Evolutionary conservation across 768 basidiomycete species (phyloP), one percentile per base, ranked within the genome.

Genomic region (Auricularia sp.): DNA sequence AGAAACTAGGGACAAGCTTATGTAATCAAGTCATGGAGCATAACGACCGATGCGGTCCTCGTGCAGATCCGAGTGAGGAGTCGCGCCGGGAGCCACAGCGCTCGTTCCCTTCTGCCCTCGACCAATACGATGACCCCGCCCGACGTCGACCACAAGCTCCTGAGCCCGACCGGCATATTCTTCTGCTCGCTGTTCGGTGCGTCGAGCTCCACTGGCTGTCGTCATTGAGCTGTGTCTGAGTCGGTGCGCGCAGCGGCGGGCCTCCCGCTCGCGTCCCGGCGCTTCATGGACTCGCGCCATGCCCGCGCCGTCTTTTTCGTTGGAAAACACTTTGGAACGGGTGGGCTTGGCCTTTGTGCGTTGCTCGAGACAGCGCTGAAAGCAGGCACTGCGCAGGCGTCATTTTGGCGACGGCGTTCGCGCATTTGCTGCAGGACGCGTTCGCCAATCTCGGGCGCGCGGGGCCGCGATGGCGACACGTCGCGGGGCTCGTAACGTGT

Each of bases 261-360:
- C 53, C 82, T 61, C 29, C 34, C 44, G 61, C 16, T 36, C 21
- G 21, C 23, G 14, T 64, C 61, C 12, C 36, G 60, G 61, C 12
- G 39, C 21, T n/a, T 58, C 35, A 51, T 29, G n/a, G 29, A 56
- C n/a, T 36, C 42, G 23, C 53, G 29, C 16, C 34, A 23, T 29
- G 43, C 34, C 12, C 36, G 35, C 11, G 33, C 29, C 36, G 35
- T 87, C 18, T 92, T 93, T 72, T 92, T 93, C 73, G 78, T 90
- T n/a, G 90, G 88, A 44, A 93, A 91, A 70, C 91, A 93, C 71
- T 91, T 92, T 68, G 91, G 91, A 42, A 92, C 91, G 14, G 84
- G 86, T 83, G 51, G 23, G 64, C 8, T 36, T 33, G 42, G 14
- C 3, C 7, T n/a, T 10, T 14, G 53, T 18, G 23, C 39, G 21